Conservation (phyloP, 2,329 filamentous ascomycete genomes). For the Macrophomina pseudophaseolina region DNA sequence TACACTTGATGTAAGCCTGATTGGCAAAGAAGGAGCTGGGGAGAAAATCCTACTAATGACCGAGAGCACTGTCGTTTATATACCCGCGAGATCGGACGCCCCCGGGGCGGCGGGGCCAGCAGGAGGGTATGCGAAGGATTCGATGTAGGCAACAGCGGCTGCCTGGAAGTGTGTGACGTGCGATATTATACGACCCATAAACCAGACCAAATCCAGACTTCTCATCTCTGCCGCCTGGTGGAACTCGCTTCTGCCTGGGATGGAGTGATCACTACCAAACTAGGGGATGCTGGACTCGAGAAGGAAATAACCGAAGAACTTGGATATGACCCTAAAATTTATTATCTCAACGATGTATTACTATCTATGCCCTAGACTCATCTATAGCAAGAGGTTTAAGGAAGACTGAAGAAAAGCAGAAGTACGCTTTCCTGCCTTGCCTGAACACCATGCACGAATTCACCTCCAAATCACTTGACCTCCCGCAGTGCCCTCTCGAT, state of each 20-base stretch:
- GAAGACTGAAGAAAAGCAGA: background rate
- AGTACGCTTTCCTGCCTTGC: background rate
- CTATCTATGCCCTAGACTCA: background rate
- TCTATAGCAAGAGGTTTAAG: background rate
- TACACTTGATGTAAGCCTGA: conserved; percentile 13
- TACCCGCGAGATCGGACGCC: background rate
- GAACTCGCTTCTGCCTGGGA: background rate
- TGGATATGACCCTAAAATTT: too few species aligned
- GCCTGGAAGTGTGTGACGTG: background rate
- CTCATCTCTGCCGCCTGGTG: too few species aligned
- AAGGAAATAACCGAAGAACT: too few species aligned
- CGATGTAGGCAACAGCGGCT: background rate
- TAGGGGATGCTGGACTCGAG: background rate
- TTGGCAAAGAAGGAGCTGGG: background rate
- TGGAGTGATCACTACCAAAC: background rate
- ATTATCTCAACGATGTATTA: too few species aligned
- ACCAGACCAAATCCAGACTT: too few species aligned
- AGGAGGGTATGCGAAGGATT: too few species aligned
- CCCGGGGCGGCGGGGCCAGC: too few species aligned
- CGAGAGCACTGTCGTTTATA: background rate
- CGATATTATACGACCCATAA: too few species aligned
- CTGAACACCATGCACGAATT: background rate
- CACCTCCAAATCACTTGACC: conserved; percentile 14
- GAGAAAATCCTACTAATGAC: background rate
- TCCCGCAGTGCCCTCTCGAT: conserved; percentile 30